Conservation (phyloP, 306 rosid species). For the Trichosanthes cucumerina region DNA sequence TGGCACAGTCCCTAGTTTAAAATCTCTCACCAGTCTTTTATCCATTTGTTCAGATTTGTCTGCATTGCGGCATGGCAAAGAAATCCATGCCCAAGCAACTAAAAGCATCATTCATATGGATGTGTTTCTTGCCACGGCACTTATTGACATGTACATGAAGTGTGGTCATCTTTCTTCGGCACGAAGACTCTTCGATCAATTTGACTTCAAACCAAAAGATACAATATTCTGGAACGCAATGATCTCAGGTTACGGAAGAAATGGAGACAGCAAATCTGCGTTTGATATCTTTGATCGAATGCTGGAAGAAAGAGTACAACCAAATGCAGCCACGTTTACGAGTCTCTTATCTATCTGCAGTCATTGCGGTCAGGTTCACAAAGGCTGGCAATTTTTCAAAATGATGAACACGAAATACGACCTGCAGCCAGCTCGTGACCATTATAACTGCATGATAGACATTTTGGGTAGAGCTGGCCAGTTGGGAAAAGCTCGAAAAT, state of each 20-base stretch:
- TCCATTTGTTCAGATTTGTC: conserved; percentile 44
- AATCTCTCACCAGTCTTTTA: conserved; percentile 49
- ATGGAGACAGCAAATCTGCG: conserved; percentile 47
- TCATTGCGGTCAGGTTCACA: conserved; percentile 60
- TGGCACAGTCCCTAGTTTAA: conserved; percentile 36
- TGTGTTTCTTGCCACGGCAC: conserved; percentile 47
- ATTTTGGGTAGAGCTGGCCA: conserved; percentile 59
- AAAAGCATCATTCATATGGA: conserved; percentile 29
- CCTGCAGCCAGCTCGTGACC: conserved; percentile 42
- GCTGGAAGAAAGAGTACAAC: conserved; percentile 36
- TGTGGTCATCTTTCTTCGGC: conserved; percentile 48
- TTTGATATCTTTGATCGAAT: conserved; percentile 41
- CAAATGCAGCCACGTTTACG: conserved; percentile 54
- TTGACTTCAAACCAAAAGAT: conserved; percentile 44
- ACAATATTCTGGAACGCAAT: conserved; percentile 73
- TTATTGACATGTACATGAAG: conserved; percentile 66
- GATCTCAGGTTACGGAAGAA: conserved; percentile 64
- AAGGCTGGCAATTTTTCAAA: conserved; percentile 39
- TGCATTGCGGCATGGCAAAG: conserved; percentile 42
- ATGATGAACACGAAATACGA: conserved; percentile 47
- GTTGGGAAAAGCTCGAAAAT: conserved; percentile 39
- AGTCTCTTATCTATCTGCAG: conserved; percentile 57
- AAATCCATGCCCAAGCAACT: conserved; percentile 45
- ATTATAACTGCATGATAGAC: conserved; percentile 56
- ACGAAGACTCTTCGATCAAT: conserved; percentile 32